phyloP scores from a whole-genome alignment of 129 eudicot genomes.

The Ambrosia trifida region DNA sequence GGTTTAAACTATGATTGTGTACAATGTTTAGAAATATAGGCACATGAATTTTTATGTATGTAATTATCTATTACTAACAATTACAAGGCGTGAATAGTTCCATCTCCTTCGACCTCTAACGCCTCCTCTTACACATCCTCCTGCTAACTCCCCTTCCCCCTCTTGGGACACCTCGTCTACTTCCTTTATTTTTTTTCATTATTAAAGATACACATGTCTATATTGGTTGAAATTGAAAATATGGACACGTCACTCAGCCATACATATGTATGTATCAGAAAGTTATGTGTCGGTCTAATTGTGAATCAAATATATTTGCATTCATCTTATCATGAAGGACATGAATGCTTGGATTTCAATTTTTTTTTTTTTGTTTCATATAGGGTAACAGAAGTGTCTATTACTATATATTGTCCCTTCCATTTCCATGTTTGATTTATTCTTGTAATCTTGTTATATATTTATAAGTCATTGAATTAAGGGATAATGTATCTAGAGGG shows the following conservation, averaged over 20 bases:
- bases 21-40: not conserved
- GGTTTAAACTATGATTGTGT: not conserved
- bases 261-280: slow-evolving; percentile 11
- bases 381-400: not conserved
- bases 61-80: not conserved
- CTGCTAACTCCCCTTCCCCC: too few species aligned
- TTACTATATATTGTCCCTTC: not conserved
- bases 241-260: not conserved
- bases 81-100: too few species aligned
- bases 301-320: not conserved
- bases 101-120: too few species aligned
- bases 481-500: not conserved
- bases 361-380: too few species aligned
- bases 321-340: not conserved
- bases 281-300: not conserved
- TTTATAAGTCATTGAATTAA: not conserved
- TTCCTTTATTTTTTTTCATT: not conserved
- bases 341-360: slow-evolving; percentile 2
- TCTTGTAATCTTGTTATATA: not conserved
- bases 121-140: too few species aligned
- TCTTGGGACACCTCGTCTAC: too few species aligned
- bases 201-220: not conserved
- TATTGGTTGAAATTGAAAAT: slow-evolving; percentile 3
- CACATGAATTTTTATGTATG: not conserved
- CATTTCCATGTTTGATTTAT: not conserved